These are phyloP conservation scores for Huntiella abstrusa DNA, from an alignment of 2,329 filamentous ascomycete genomes.

Conservation along the genomic window DNA sequence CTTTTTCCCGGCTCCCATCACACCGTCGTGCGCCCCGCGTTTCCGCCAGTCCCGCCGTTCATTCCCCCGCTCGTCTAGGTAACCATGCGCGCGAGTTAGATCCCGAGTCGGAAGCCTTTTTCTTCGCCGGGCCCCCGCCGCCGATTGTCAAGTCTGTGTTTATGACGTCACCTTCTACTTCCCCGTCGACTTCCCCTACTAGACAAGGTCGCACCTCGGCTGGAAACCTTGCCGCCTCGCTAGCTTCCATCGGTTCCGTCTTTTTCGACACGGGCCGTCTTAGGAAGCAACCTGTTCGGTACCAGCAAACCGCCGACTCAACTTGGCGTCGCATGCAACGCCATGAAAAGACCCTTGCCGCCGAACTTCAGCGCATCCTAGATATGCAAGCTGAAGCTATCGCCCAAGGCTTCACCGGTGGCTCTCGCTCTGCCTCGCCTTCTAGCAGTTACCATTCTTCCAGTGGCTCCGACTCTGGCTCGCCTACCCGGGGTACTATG, in stretches of 20 bases:
- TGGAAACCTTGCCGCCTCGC: slow-evolving; percentile 9
- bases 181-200: slow-evolving; percentile 11
- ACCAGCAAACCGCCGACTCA: slow-evolving; percentile 19
- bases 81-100: slow-evolving; percentile 3
- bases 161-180: slow-evolving; percentile 14
- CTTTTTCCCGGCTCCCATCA: slow-evolving; percentile 4
- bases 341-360: slow-evolving; percentile 26
- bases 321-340: slow-evolving; percentile 28
- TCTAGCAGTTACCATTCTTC: slow-evolving; percentile 14
- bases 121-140: slow-evolving; percentile 32
- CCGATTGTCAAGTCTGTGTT: slow-evolving; percentile 28
- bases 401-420: slow-evolving; percentile 2
- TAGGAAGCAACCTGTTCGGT: slow-evolving; percentile 14
- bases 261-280: slow-evolving; percentile 20
- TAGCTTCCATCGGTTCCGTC: slow-evolving; percentile 17
- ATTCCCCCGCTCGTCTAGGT: background rate
- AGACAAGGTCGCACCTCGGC: slow-evolving; percentile 3
- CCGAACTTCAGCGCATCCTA: slow-evolving; percentile 28
- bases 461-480: slow-evolving; percentile 15
- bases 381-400: slow-evolving; percentile 27
- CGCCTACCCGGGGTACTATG: slow-evolving; percentile 23
- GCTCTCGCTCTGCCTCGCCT: background rate
- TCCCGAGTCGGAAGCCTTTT: slow-evolving; percentile 15
- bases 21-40: no score
- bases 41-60: background rate